A percentile compares a stretch with the other conserved stretches of the same genome.
These are phyloP conservation scores for Nicotiana tabacum DNA, from an alignment of 257 asterid genomes.

Conservation along the genomic window DNA sequence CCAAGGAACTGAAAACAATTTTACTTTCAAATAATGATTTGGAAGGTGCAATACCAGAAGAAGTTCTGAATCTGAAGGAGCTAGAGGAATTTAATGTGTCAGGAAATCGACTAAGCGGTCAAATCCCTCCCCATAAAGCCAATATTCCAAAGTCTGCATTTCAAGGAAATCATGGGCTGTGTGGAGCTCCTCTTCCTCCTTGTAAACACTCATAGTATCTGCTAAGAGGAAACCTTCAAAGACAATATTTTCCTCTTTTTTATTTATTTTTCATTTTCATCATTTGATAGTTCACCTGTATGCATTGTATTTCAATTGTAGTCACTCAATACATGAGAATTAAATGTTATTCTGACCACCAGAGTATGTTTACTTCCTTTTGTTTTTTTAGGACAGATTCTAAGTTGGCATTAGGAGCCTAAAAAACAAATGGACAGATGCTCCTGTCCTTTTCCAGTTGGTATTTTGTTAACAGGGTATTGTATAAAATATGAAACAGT, in stretches of 20 bases:
- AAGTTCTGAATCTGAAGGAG: slow-evolving; percentile 37
- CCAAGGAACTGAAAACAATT: slow-evolving; percentile 24
- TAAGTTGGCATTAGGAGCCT: neutral
- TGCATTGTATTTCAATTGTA: neutral
- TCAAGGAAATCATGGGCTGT: slow-evolving; percentile 48
- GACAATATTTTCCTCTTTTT: neutral
- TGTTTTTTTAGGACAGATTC: neutral
- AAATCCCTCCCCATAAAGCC: slow-evolving; percentile 47
- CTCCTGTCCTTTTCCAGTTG: neutral
- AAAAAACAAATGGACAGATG: neutral
- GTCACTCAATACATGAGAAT: neutral
- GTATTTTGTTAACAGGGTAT: neutral
- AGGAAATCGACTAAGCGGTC: slow-evolving; percentile 42
- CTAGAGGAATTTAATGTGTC: slow-evolving; percentile 48
- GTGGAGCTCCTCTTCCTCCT: slow-evolving; percentile 73
- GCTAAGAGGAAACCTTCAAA: too few relatives aligned
- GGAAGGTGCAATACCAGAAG: slow-evolving; percentile 50
- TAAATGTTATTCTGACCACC: neutral
- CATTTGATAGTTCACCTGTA: neutral
- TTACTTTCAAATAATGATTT: slow-evolving; percentile 41
- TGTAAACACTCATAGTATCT: slow-evolving; percentile 30
- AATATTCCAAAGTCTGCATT: slow-evolving; percentile 41
- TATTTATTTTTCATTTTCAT: neutral
- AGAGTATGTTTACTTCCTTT: neutral
- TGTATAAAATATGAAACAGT: neutral